Percentiles rank a stretch among this genome's conserved stretches.
Conservation (phyloP, 2,329 filamentous ascomycete species). For the Phialocephala sp. region DNA sequence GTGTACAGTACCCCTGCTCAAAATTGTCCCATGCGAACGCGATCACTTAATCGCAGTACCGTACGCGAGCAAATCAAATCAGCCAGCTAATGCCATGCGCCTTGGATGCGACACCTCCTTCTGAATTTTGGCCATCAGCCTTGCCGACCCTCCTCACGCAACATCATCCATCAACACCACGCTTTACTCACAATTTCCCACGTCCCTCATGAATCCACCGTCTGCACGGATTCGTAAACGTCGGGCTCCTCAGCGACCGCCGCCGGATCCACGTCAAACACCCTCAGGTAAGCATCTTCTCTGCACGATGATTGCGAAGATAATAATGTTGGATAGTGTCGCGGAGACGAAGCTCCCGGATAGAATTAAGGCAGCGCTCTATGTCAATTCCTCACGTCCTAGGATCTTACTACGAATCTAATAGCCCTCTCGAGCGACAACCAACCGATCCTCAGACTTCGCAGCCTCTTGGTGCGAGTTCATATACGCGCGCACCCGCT, state of each 20-base stretch:
- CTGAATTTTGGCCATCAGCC: constrained; percentile 9
- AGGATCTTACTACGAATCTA: constrained; percentile 27
- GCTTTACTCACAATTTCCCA: constrained; percentile 19
- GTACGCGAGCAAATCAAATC: constrained; percentile 28
- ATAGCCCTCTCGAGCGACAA: too few species aligned
- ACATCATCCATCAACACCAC: constrained; percentile 22
- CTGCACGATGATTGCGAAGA: constrained; percentile 13
- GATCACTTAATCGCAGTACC: too few species aligned
- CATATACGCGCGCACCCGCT: constrained; percentile 27
- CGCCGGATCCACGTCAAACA: constrained; percentile 18
- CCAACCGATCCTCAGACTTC: constrained; percentile 26
- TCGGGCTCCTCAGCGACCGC: constrained; percentile 18
- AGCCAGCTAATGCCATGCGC: constrained; percentile 21
- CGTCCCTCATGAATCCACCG: constrained; percentile 19
- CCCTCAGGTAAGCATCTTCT: constrained; percentile 16
- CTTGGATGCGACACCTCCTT: constrained; percentile 11
- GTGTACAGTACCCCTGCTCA: too few species aligned
- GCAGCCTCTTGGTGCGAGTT: constrained; percentile 26
- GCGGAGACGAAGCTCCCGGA: constrained; percentile 28
- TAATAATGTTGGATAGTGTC: constrained; percentile 16
- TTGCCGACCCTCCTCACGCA: constrained; percentile 11
- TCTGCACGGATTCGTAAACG: constrained; percentile 17
- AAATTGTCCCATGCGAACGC: too few species aligned
- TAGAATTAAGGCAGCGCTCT: constrained; percentile 28
- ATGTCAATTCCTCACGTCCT: constrained; percentile 24